Conservation (phyloP, 805 yeast genomes). For the Lipomyces spencermartinsiae region DNA sequence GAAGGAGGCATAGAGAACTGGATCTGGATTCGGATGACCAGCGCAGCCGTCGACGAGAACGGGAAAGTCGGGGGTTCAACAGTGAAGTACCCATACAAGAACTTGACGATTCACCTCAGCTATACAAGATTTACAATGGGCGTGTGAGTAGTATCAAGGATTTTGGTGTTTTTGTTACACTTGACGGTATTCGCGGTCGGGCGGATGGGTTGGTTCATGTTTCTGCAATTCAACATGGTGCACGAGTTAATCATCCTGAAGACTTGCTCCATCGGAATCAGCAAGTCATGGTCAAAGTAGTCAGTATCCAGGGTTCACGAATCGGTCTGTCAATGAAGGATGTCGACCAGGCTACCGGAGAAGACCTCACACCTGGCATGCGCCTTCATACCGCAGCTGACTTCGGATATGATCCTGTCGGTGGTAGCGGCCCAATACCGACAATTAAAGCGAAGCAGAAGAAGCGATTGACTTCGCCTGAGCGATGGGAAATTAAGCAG, state of each 20-base stretch:
- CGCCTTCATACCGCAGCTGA: slow-evolving; percentile 23
- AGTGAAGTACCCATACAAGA: background rate
- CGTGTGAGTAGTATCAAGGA: slow-evolving; percentile 61
- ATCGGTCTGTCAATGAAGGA: slow-evolving; percentile 72
- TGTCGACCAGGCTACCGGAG: slow-evolving; percentile 75
- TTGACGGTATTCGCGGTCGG: slow-evolving; percentile 50
- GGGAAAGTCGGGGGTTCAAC: background rate
- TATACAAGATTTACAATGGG: slow-evolving; percentile 65
- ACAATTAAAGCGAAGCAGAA: slow-evolving; percentile 30
- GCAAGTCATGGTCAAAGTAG: slow-evolving; percentile 67
- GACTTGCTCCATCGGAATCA: slow-evolving; percentile 66
- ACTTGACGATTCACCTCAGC: slow-evolving; percentile 46
- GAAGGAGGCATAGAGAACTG: background rate
- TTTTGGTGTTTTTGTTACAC: slow-evolving; percentile 79
- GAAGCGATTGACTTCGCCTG: slow-evolving; percentile 76
- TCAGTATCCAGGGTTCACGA: slow-evolving; percentile 52
- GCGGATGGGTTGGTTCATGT: slow-evolving; percentile 76
- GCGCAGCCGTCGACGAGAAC: background rate
- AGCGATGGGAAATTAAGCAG: slow-evolving; percentile 88
- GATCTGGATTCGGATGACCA: background rate
- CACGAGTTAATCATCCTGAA: slow-evolving; percentile 61
- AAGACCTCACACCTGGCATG: slow-evolving; percentile 38
- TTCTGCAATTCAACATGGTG: slow-evolving; percentile 62
- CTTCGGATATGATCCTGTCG: background rate
- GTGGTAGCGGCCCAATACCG: background rate